Conservation (phyloP, 257 asterid species). For the Capsicum chinense region DNA sequence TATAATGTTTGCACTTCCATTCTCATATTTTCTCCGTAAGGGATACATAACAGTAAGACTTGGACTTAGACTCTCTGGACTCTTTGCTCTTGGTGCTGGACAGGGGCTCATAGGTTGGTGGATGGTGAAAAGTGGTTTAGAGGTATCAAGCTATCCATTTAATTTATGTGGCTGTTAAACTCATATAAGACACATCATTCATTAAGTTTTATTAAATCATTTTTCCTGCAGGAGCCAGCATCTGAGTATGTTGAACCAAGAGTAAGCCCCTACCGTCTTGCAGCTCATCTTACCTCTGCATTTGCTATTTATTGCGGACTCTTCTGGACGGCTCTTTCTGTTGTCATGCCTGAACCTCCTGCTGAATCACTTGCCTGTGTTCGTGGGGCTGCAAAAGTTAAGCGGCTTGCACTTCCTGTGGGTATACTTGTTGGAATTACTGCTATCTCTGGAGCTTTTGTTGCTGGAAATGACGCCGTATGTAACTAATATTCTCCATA, state of each 20-base stretch:
- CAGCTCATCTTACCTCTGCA: constrained; percentile 96
- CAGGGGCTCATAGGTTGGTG: constrained; percentile 99
- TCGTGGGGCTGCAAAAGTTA: constrained; percentile 85
- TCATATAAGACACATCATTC: not conserved
- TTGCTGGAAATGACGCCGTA: constrained; percentile 99
- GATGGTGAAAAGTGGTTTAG: constrained; percentile 99
- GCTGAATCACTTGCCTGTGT: constrained; percentile 81
- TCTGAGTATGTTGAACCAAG: constrained; percentile 85
- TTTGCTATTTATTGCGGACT: constrained; percentile 87
- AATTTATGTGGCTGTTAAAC: constrained; percentile 3
- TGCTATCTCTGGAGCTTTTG: constrained; percentile 97
- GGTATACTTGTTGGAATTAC: constrained; percentile 84
- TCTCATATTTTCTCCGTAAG: constrained; percentile 90
- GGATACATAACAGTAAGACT: constrained; percentile 76
- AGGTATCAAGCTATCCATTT: constrained; percentile 54
- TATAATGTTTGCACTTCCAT: constrained; percentile 92
- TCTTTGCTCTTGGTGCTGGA: constrained; percentile 98
- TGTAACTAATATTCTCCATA: constrained; percentile 37
- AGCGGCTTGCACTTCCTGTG: constrained; percentile 77
- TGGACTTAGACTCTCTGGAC: constrained; percentile 80
- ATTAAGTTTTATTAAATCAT: constrained; percentile 25
- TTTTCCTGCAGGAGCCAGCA: constrained; percentile 67
- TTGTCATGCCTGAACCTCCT: constrained; percentile 96
- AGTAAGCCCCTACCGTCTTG: constrained; percentile 97
- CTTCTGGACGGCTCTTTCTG: constrained; percentile 93